Conservation (phyloP, 169 alveolate species). For the Plasmodium malariae region DNA sequence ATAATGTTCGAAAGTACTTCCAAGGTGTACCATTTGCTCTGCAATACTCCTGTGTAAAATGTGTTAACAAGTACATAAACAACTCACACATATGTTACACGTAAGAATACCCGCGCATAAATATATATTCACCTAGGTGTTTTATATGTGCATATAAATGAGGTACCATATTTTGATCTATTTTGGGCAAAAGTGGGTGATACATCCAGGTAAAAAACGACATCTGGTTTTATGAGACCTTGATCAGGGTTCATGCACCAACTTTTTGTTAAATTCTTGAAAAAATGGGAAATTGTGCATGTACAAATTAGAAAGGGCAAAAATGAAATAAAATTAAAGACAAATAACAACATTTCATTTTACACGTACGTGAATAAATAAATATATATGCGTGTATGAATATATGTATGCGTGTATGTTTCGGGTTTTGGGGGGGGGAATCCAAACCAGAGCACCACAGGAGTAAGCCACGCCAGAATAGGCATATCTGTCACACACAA, state of each 20-base stretch:
- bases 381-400: neutral
- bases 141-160: neutral
- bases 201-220: slow-evolving; percentile 59
- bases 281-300: neutral
- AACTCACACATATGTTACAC: no score
- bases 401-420: neutral
- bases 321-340: neutral
- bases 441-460: slow-evolving; percentile 91
- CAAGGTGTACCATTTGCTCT: no score
- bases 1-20: no score
- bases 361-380: neutral
- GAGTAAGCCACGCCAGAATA: slow-evolving; percentile 97
- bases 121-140: no score
- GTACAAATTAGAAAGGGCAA: neutral
- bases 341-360: neutral
- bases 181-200: slow-evolving; percentile 67
- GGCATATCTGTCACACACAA: slow-evolving; percentile 95
- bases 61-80: no score
- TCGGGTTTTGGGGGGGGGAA: neutral
- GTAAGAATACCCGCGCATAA: no score
- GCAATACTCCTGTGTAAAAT: no score
- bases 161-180: slow-evolving; percentile 70
- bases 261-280: slow-evolving; percentile 36
- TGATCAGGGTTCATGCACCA: slow-evolving; percentile 76
- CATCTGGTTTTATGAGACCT: slow-evolving; percentile 75